phyloP scores from a whole-genome alignment of 345 rosid species.

The Passiflora organensis region DNA sequence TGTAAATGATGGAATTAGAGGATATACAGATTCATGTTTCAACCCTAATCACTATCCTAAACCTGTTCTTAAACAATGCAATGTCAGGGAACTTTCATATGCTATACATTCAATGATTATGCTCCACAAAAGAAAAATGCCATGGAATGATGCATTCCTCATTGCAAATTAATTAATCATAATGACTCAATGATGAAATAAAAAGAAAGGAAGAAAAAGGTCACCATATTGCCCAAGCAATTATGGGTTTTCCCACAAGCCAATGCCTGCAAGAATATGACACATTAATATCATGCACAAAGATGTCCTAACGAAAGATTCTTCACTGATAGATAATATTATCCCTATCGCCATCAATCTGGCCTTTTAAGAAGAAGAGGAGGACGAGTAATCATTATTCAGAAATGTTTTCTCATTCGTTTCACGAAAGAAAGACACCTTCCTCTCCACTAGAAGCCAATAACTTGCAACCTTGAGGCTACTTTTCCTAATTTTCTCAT shows the following conservation, averaged over 20 bases:
- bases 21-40: no score
- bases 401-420: neutral
- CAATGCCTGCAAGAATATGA: neutral
- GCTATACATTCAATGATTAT: no score
- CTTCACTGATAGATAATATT: no score
- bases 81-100: no score
- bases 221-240: conserved; percentile 6
- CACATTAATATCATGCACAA: neutral
- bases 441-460: conserved; percentile 40
- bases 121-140: no score
- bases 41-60: no score
- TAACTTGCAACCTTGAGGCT: conserved; percentile 1
- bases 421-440: conserved; percentile 17
- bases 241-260: conserved; percentile 15
- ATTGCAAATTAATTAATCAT: conserved; percentile 8
- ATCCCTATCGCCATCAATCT: neutral
- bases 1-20: no score
- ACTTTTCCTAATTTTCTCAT: conserved; percentile 22
- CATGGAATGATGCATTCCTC: conserved; percentile 2
- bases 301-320: no score
- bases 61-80: no score
- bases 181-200: conserved; percentile 5
- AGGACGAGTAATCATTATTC: neutral
- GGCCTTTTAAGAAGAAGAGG: neutral
- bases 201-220: conserved; percentile 1